Evolutionary conservation across 1,284 basidiomycete genomes (phyloP).

Genomic region (Austroboletus niveus): DNA sequence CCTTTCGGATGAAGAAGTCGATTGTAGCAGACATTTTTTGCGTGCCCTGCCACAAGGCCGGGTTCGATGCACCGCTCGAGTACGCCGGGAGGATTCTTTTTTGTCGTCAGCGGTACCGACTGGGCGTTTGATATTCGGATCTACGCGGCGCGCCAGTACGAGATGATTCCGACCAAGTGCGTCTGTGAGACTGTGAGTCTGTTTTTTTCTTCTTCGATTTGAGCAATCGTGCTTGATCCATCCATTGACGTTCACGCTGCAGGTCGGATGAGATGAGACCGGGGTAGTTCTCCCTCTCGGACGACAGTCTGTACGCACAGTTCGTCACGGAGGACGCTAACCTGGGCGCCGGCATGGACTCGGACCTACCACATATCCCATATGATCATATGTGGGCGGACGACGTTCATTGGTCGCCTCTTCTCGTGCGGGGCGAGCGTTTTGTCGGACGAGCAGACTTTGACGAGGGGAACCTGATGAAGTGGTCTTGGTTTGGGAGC

Average conservation of each 20-base stretch:
- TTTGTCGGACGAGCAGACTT: slow-evolving; percentile 42
- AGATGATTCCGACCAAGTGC: slow-evolving; percentile 59
- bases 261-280: slow-evolving; percentile 45
- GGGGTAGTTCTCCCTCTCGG: slow-evolving; percentile 36
- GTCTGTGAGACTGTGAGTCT: slow-evolving; percentile 13
- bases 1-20: not conserved
- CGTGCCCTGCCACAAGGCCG: slow-evolving; percentile 42
- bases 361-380: slow-evolving; percentile 30
- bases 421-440: slow-evolving; percentile 27
- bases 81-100: slow-evolving; percentile 67
- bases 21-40: not conserved
- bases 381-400: slow-evolving; percentile 42
- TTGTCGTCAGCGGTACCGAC: slow-evolving; percentile 48
- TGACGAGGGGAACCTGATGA: slow-evolving; percentile 27
- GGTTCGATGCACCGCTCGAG: slow-evolving; percentile 57
- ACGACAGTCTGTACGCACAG: slow-evolving; percentile 14
- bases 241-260: not conserved
- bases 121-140: slow-evolving; percentile 68
- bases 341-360: too few species aligned
- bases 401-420: slow-evolving; percentile 38
- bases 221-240: too few species aligned
- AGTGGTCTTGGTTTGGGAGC: slow-evolving; percentile 28
- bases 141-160: slow-evolving; percentile 55
- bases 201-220: too few species aligned
- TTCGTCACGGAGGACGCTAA: not conserved